phyloP scores from a whole-genome alignment of 1,139 yeast species.

The Lodderomyces pseudojiufengensis region DNA sequence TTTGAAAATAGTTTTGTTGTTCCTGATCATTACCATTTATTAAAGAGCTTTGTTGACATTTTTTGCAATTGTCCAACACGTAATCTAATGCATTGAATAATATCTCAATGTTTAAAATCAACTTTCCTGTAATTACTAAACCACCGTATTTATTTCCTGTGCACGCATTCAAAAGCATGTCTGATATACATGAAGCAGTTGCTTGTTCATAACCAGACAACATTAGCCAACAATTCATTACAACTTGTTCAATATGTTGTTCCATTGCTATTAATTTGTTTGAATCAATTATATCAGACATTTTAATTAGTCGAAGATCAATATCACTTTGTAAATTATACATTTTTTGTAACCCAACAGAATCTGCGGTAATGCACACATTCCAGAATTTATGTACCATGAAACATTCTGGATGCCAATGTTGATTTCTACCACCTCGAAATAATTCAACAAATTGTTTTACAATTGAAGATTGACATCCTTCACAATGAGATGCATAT shows the following conservation, averaged over 20 bases:
- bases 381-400: slow-evolving; percentile 98
- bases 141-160: slow-evolving; percentile 72
- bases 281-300: slow-evolving; percentile 34
- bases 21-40: not conserved
- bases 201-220: slow-evolving; percentile 88
- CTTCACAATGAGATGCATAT: slow-evolving; percentile 89
- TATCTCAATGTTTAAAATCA: slow-evolving; percentile 72
- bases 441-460: slow-evolving; percentile 92
- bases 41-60: slow-evolving; percentile 5
- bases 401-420: slow-evolving; percentile 99
- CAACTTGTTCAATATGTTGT: slow-evolving; percentile 60
- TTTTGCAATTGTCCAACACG: slow-evolving; percentile 20
- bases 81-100: slow-evolving; percentile 74
- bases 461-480: slow-evolving; percentile 86
- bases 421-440: slow-evolving; percentile 90
- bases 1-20: slow-evolving; percentile 25
- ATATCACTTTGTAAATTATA: slow-evolving; percentile 15
- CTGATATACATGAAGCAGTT: slow-evolving; percentile 88
- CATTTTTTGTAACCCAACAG: slow-evolving; percentile 48
- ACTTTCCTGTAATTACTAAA: slow-evolving; percentile 64
- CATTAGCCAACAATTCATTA: slow-evolving; percentile 83
- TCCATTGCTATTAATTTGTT: slow-evolving; percentile 56
- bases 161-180: slow-evolving; percentile 85
- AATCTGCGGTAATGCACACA: slow-evolving; percentile 67
- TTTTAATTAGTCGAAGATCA: slow-evolving; percentile 10